These are phyloP conservation scores for Clausena lansium DNA, from an alignment of 345 rosid genomes.

Conservation along the genomic window DNA sequence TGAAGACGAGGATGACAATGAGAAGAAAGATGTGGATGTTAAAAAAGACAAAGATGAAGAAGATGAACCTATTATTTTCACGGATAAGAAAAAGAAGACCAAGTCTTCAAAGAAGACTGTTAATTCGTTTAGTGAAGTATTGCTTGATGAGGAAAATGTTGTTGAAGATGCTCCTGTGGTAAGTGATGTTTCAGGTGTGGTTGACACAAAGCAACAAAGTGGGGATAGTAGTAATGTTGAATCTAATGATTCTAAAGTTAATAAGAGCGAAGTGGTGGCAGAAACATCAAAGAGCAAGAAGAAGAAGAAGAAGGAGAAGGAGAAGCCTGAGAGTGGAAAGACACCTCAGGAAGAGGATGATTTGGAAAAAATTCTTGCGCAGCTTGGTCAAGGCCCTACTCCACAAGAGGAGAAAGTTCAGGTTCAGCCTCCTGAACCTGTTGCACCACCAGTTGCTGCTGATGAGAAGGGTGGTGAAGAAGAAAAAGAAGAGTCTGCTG, in stretches of 20 bases:
- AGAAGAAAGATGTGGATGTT: slow-evolving; percentile 25
- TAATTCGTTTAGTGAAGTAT: slow-evolving; percentile 48
- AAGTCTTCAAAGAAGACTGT: slow-evolving; percentile 59
- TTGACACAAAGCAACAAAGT: slow-evolving; percentile 12
- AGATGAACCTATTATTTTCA: slow-evolving; percentile 38
- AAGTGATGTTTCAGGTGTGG: slow-evolving; percentile 26
- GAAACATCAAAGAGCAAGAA: slow-evolving; percentile 79
- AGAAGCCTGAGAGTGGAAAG: slow-evolving; percentile 69
- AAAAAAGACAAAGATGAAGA: slow-evolving; percentile 37
- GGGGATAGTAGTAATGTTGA: slow-evolving; percentile 20
- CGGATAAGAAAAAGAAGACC: slow-evolving; percentile 81
- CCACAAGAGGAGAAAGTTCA: slow-evolving; percentile 50
- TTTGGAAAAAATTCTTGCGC: slow-evolving; percentile 90
- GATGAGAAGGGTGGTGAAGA: slow-evolving; percentile 78
- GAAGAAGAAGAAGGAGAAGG: slow-evolving; percentile 79
- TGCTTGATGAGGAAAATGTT: slow-evolving; percentile 54
- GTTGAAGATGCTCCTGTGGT: slow-evolving; percentile 28
- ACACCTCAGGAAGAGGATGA: slow-evolving; percentile 94
- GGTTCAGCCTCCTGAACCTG: slow-evolving; percentile 43
- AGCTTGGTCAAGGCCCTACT: slow-evolving; percentile 63
- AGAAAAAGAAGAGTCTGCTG: slow-evolving; percentile 65
- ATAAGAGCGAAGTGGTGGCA: slow-evolving; percentile 45
- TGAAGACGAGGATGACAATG: slow-evolving; percentile 26
- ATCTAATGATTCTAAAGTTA: slow-evolving; percentile 27
- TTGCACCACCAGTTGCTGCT: slow-evolving; percentile 29